phyloP scores from a whole-genome alignment of 1,284 basidiomycete genomes.

The Heterobasidion occidentale region DNA sequence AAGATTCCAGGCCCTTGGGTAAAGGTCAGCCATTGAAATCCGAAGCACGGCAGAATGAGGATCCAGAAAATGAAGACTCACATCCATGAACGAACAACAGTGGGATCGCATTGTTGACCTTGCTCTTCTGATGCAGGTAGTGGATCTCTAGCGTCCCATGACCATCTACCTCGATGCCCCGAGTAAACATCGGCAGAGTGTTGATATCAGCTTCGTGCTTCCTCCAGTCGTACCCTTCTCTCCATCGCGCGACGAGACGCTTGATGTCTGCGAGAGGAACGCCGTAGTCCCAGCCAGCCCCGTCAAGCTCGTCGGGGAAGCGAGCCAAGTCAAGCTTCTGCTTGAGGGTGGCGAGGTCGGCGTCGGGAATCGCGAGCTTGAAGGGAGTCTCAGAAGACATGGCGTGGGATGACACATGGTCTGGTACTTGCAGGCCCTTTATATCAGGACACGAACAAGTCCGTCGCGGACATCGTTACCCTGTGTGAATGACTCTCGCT shows the following conservation, averaged over 20 bases:
- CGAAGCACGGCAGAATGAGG: neutral
- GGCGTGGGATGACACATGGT: too few species aligned
- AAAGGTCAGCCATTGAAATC: neutral
- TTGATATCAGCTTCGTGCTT: constrained; percentile 31
- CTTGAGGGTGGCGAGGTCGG: constrained; percentile 19
- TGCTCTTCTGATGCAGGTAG: constrained; percentile 34
- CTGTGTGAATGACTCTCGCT: too few species aligned
- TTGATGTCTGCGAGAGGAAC: constrained; percentile 30
- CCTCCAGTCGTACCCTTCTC: constrained; percentile 34
- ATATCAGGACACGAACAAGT: too few species aligned
- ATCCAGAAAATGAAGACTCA: constrained; percentile 15
- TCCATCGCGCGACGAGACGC: constrained; percentile 31
- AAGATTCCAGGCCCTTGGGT: constrained; percentile 52
- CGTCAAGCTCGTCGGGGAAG: constrained; percentile 35
- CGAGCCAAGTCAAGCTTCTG: constrained; percentile 25
- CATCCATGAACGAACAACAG: constrained; percentile 42
- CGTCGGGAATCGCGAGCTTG: constrained; percentile 15
- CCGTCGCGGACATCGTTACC: too few species aligned
- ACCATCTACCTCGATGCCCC: constrained; percentile 27
- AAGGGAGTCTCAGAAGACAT: neutral
- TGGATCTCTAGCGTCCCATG: constrained; percentile 32
- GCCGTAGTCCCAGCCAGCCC: constrained; percentile 30
- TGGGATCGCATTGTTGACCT: constrained; percentile 29
- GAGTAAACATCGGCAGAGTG: constrained; percentile 34
- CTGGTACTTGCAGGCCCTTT: too few species aligned